Percentiles rank a stretch among this genome's conserved stretches.
Conservation (phyloP, 2,329 filamentous ascomycete genomes). For the Aureobasidium sp. region DNA sequence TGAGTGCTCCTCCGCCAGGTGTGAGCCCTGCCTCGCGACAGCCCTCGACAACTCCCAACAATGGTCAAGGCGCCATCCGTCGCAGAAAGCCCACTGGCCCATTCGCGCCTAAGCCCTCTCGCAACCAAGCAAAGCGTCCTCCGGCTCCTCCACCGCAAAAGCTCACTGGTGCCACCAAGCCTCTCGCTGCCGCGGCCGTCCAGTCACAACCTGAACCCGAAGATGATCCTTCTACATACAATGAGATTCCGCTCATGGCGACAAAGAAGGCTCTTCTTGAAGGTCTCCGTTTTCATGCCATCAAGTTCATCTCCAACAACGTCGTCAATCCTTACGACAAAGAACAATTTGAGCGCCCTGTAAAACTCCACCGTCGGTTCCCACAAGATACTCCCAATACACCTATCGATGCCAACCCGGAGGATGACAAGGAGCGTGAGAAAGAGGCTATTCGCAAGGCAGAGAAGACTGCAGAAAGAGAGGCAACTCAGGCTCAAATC, state of each 20-base stretch:
- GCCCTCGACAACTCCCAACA: conserved; percentile 31
- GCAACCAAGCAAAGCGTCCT: conserved; percentile 1
- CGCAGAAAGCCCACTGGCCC: conserved; percentile 28
- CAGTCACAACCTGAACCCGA: conserved; percentile 17
- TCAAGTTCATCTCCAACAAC: conserved; percentile 58
- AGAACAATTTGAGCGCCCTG: conserved; percentile 76
- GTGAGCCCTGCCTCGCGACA: conserved; percentile 25
- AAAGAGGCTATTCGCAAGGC: conserved; percentile 55
- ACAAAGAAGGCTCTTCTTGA: conserved; percentile 76
- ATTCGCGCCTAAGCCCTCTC: conserved; percentile 7
- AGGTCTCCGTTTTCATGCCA: conserved; percentile 77
- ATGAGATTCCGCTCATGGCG: conserved; percentile 66
- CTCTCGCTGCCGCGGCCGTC: neutral
- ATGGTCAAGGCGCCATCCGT: conserved; percentile 27
- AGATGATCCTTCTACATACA: conserved; percentile 24
- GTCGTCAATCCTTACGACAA: conserved; percentile 61
- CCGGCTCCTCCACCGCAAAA: conserved; percentile 17
- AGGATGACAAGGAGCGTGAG: conserved; percentile 62
- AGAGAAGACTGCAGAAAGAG: conserved; percentile 77
- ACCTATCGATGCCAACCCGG: conserved; percentile 26
- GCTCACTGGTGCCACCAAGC: conserved; percentile 11
- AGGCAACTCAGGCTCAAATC: conserved; percentile 85
- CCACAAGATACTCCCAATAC: conserved; percentile 60
- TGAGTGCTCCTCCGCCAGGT: conserved; percentile 31
- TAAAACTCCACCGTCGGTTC: conserved; percentile 83